These are phyloP conservation scores for Leersia perrieri DNA, from an alignment of 176 grass and related monocot genomes.

Conservation along the genomic window DNA sequence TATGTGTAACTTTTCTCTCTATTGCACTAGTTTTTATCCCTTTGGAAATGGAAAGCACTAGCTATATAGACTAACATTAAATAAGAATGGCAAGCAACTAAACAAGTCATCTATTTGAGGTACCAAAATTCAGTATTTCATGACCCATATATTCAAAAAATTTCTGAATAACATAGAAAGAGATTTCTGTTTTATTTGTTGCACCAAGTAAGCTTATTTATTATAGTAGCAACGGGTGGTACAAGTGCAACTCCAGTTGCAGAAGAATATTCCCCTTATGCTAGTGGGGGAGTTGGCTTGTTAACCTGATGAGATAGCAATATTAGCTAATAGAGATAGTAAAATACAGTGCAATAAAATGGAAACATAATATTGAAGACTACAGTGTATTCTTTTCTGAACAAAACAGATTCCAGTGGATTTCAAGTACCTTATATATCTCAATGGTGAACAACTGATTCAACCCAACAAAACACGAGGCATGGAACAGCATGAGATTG, in stretches of 20 bases:
- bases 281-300: slow-evolving; percentile 89
- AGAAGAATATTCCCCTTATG: slow-evolving; percentile 82
- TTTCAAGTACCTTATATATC: slow-evolving; percentile 74
- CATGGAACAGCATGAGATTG: too few species aligned
- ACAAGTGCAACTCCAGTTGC: slow-evolving; percentile 72
- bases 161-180: background rate
- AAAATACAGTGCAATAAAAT: background rate
- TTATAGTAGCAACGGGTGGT: slow-evolving; percentile 67
- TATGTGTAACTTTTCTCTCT: background rate
- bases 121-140: background rate
- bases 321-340: slow-evolving; percentile 21
- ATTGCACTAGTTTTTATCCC: background rate
- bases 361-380: background rate
- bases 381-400: background rate
- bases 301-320: slow-evolving; percentile 58
- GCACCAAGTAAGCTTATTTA: slow-evolving; percentile 22
- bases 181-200: background rate
- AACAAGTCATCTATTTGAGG: background rate
- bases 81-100: background rate
- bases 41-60: background rate
- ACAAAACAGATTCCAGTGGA: background rate
- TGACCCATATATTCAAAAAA: background rate
- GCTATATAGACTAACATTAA: background rate
- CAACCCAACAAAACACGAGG: slow-evolving; percentile 61
- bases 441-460: slow-evolving; percentile 94